Percentiles rank a stretch among this genome's conserved stretches.
phyloP scores from a whole-genome alignment of 805 yeast species.

The Pichia cephalocereana region DNA sequence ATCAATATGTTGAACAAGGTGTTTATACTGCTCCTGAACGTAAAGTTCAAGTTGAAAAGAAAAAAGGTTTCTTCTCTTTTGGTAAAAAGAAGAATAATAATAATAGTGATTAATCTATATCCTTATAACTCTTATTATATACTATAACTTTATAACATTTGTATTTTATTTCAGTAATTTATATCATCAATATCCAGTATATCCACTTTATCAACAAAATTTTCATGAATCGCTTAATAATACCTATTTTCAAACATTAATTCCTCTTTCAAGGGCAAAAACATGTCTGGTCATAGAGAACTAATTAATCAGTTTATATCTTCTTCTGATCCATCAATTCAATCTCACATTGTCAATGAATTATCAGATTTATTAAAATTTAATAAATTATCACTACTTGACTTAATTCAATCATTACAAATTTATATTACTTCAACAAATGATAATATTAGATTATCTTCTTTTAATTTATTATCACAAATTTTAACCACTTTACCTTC shows the following conservation, averaged over 20 bases:
- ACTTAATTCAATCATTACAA: conserved; percentile 10
- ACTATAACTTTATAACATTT: too few relatives aligned
- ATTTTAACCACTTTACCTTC: conserved; percentile 24
- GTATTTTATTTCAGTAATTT: too few relatives aligned
- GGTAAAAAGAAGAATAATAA: conserved; percentile 24
- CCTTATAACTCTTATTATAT: too few relatives aligned
- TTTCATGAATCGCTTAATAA: too few relatives aligned
- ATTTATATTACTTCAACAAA: conserved; percentile 40
- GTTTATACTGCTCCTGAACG: conserved; percentile 43
- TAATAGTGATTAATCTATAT: too few relatives aligned
- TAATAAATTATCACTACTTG: conserved; percentile 6
- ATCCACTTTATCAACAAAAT: too few relatives aligned
- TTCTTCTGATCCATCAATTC: not conserved
- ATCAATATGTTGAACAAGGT: conserved; percentile 19
- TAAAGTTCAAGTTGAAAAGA: conserved; percentile 42
- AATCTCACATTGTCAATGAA: not conserved
- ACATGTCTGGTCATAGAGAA: conserved; percentile 6
- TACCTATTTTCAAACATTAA: too few relatives aligned
- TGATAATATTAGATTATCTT: conserved; percentile 29
- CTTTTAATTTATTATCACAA: conserved; percentile 33
- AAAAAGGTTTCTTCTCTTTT: conserved; percentile 78
- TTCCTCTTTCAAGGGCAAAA: not conserved
- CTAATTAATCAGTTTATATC: conserved; percentile 5
- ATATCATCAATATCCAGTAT: too few relatives aligned
- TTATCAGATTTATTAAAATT: conserved; percentile 3